Evolutionary conservation across 23 red algal species (phyloP).

Genomic region (Gracilaria vermiculophylla): DNA sequence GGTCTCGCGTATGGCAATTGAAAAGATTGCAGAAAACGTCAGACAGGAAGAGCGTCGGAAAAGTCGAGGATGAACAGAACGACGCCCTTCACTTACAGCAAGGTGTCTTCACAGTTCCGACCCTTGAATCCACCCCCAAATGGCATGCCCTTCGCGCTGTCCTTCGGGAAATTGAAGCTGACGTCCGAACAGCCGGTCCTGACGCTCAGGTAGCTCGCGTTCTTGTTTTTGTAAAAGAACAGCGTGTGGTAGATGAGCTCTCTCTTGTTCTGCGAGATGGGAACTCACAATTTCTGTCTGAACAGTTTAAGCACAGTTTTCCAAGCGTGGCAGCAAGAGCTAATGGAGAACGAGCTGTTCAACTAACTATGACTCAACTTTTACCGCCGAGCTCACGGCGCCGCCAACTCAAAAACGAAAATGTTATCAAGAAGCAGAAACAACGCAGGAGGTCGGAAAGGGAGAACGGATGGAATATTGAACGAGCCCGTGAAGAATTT

Average conservation of each 20-base stretch:
- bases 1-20: conserved; percentile 33
- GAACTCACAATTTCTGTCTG: neutral
- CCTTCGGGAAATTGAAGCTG: conserved; percentile 57
- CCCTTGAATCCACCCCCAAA: conserved; percentile 63
- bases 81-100: neutral
- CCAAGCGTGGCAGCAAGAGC: conserved; percentile 34
- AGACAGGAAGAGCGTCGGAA: neutral
- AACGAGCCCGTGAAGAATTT: conserved; percentile 14
- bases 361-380: conserved; percentile 66
- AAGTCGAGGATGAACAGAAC: neutral
- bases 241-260: conserved; percentile 46
- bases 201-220: conserved; percentile 46
- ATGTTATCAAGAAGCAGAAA: neutral
- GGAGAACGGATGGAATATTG: neutral
- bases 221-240: conserved; percentile 27
- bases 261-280: conserved; percentile 28
- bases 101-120: conserved; percentile 25
- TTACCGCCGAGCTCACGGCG: neutral
- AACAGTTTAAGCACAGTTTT: conserved; percentile 43
- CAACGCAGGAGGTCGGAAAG: neutral
- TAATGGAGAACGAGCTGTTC: conserved; percentile 18
- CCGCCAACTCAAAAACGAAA: neutral
- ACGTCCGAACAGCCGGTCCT: conserved; percentile 10
- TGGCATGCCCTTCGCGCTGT: conserved; percentile 59
- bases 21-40: neutral